Evolutionary conservation across 495 filamentous ascomycete species (phyloP).

Genomic region (Penicillium egyptiacum): DNA sequence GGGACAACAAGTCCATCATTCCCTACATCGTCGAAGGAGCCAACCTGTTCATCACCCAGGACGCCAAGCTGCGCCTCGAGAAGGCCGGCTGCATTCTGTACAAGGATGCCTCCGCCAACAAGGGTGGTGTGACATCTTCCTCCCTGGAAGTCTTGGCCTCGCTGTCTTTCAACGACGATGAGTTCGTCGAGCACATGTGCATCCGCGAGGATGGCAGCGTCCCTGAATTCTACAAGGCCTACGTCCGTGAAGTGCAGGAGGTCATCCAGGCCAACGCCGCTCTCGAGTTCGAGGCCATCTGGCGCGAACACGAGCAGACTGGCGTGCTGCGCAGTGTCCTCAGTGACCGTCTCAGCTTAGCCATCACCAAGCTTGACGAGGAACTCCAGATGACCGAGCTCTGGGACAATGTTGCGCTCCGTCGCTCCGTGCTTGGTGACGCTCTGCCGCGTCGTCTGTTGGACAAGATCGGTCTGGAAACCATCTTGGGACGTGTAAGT

Average conservation of each 20-base stretch:
- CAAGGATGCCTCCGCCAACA: constrained; percentile 98
- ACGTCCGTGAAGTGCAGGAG: constrained; percentile 87
- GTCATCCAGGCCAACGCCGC: constrained; percentile 85
- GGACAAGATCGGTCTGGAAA: constrained; percentile 85
- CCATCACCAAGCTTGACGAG: constrained; percentile 93
- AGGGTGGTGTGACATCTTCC: constrained; percentile 97
- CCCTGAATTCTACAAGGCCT: constrained; percentile 86
- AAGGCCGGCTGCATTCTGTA: constrained; percentile 89
- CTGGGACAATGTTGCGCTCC: constrained; percentile 80
- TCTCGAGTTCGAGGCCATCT: constrained; percentile 97
- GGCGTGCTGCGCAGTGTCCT: constrained; percentile 76
- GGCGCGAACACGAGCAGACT: constrained; percentile 86
- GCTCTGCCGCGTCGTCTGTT: constrained; percentile 83
- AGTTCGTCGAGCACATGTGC: constrained; percentile 93
- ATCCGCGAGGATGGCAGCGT: constrained; percentile 71
- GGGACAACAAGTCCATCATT: constrained; percentile 75
- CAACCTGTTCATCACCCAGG: constrained; percentile 98
- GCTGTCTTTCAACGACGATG: constrained; percentile 85
- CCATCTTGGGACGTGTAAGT: constrained; percentile 74
- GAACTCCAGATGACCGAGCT: constrained; percentile 90
- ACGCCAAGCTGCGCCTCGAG: constrained; percentile 93
- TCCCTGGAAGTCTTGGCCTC: constrained; percentile 94
- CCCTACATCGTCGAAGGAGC: constrained; percentile 97
- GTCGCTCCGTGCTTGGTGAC: constrained; percentile 75
- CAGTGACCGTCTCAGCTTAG: constrained; percentile 81